Evolutionary conservation across 2,329 filamentous ascomycete species (phyloP).

Genomic region (Hypoxylon sp.): DNA sequence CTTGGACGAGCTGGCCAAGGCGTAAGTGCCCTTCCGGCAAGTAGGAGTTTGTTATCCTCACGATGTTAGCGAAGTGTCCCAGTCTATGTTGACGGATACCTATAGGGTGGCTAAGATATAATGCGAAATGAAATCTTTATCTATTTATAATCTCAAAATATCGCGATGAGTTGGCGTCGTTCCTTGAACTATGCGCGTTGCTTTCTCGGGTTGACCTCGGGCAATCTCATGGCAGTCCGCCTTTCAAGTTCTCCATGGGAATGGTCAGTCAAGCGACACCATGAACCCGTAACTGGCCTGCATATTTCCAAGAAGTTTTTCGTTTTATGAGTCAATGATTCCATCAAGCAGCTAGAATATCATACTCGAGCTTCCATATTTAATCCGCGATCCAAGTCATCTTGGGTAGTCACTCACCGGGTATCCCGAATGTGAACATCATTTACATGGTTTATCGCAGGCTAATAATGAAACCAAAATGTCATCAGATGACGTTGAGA

Average conservation of each 20-base stretch:
- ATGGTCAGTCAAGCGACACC: background rate
- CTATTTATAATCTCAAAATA: background rate
- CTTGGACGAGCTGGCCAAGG: conserved; percentile 74
- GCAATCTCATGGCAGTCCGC: background rate
- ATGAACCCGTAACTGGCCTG: background rate
- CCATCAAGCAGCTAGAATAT: background rate
- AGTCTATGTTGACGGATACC: conserved; percentile 45
- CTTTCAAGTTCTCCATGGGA: no score
- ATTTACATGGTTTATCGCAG: background rate
- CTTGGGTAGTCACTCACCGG: background rate
- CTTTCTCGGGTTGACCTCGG: background rate
- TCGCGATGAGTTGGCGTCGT: background rate
- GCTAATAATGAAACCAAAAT: background rate
- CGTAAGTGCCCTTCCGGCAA: conserved; percentile 47
- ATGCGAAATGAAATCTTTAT: conserved; percentile 13
- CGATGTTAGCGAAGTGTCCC: conserved; percentile 11
- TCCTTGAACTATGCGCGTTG: background rate
- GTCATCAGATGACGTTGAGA: background rate
- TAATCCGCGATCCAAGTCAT: background rate
- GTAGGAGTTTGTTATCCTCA: conserved; percentile 2
- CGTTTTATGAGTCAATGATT: background rate
- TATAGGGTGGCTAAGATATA: conserved; percentile 46
- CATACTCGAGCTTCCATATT: background rate
- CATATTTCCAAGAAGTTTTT: background rate
- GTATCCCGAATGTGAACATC: background rate